Base-by-base conservation (phyloP, 163 green algal species). In the Volvox carteri region DNA sequence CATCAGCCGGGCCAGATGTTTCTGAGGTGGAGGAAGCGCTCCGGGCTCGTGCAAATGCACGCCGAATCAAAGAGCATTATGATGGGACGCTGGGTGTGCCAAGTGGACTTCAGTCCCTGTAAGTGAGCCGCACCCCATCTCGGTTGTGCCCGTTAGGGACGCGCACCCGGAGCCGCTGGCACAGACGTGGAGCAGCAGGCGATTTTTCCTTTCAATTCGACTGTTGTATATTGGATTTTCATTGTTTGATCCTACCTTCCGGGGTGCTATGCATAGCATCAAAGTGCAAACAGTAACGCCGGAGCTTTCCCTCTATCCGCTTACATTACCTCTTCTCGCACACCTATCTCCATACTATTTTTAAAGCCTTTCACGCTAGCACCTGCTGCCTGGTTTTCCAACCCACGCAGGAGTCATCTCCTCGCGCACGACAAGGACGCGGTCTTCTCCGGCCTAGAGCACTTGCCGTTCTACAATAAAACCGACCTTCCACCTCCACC, bases 11-110 rank as follows among this genome's bases (percentile, higher is more conserved):
- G 6, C 28, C 30, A 4, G 18, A 42, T 39, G 73, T 81, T 42
- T 78, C 41, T 11, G 39, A 19, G 0, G 42, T 88, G 19, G 81
- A 80, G 1, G 81, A 73, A 0, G 12, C 48, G 1, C 35, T 88
- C 6, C 23, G 48, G 0, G 83, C 83, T 23, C 48, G 83, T 6
- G 48, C 35, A 19, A 42, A 58, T 12, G 83, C 83, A 16, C 68
- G 83, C 4, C 50, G 68, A 37, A 62, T 88, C 48, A 88, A 88
- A 25, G 83, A 88, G 9, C 48, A 81, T 4, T 88, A 88, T 81
- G 68, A 74, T 4, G 83, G 83, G 2, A 83, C 68, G 1, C 18
- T 88, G 8, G 83, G 83, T 12, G 83, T 88, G 8, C 83, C 67
- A 1, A 70, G 50, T 5, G 68, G 44, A 11, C 83, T 88, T 0